A percentile compares a stretch with the other conserved stretches of the same genome.
Conservation (phyloP, 305 asterid genomes). For the Salvia sclarea region DNA sequence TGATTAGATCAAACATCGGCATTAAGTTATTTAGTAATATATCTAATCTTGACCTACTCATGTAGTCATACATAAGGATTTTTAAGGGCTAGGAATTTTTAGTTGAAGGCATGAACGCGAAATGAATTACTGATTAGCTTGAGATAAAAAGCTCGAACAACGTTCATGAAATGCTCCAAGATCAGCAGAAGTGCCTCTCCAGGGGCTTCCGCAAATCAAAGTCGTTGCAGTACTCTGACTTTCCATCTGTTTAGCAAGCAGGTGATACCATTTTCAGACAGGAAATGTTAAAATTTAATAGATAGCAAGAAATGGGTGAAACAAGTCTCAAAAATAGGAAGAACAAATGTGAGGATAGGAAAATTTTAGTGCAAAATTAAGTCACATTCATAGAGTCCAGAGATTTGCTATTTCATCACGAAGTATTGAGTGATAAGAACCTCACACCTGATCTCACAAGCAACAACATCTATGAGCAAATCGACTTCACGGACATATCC, state of each 20-base stretch:
- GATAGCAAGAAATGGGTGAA: not conserved
- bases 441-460: not conserved
- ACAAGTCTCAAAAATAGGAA: not conserved
- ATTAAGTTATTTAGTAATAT: not conserved
- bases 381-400: not conserved
- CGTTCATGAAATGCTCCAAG: slow-evolving; percentile 59
- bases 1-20: not conserved
- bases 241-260: slow-evolving; percentile 60
- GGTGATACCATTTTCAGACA: slow-evolving; percentile 19
- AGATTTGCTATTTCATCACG: not conserved
- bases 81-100: not conserved
- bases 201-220: slow-evolving; percentile 93
- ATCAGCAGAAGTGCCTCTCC: slow-evolving; percentile 70
- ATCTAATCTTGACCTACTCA: not conserved
- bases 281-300: not conserved
- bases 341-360: slow-evolving; percentile 11
- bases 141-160: slow-evolving; percentile 76
- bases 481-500: not conserved
- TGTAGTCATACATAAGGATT: not conserved
- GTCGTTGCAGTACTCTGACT: slow-evolving; percentile 73
- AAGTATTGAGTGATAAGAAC: slow-evolving; percentile 13
- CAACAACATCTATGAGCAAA: not conserved
- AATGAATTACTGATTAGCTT: slow-evolving; percentile 56
- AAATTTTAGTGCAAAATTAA: not conserved
- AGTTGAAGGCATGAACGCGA: slow-evolving; percentile 5